These are phyloP conservation scores for Fagus crenata DNA, from an alignment of 306 rosid species.

Conservation along the genomic window DNA sequence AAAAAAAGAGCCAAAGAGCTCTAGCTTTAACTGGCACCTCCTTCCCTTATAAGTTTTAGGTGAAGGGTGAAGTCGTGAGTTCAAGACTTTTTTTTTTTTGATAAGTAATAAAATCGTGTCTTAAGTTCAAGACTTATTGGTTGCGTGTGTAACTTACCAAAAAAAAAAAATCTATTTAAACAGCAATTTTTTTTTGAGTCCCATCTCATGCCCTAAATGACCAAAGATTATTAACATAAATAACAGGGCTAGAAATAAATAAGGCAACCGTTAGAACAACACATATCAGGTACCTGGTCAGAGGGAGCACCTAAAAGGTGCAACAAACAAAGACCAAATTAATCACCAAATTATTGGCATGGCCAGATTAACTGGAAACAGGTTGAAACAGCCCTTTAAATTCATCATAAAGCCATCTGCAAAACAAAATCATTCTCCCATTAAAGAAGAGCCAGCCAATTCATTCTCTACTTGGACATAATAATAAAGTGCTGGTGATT, in stretches of 20 bases:
- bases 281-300: constrained; percentile 11
- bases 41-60: too few species aligned
- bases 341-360: constrained; percentile 19
- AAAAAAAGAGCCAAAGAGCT: too few species aligned
- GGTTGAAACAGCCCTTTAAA: constrained; percentile 66
- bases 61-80: too few species aligned
- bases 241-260: background rate
- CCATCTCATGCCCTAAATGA: background rate
- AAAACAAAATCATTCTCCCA: constrained; percentile 23
- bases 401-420: constrained; percentile 81
- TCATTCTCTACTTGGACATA: background rate
- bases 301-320: constrained; percentile 39
- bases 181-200: background rate
- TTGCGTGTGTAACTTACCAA: too few species aligned
- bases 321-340: constrained; percentile 14
- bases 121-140: too few species aligned
- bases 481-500: too few species aligned
- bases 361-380: constrained; percentile 47
- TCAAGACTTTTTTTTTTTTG: too few species aligned
- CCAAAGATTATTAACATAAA: background rate
- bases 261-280: background rate
- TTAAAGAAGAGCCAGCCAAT: constrained; percentile 2
- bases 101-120: too few species aligned
- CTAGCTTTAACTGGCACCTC: too few species aligned
- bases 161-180: background rate